Conservation (phyloP, 345 rosid genomes). For the Syzygium jambos region DNA sequence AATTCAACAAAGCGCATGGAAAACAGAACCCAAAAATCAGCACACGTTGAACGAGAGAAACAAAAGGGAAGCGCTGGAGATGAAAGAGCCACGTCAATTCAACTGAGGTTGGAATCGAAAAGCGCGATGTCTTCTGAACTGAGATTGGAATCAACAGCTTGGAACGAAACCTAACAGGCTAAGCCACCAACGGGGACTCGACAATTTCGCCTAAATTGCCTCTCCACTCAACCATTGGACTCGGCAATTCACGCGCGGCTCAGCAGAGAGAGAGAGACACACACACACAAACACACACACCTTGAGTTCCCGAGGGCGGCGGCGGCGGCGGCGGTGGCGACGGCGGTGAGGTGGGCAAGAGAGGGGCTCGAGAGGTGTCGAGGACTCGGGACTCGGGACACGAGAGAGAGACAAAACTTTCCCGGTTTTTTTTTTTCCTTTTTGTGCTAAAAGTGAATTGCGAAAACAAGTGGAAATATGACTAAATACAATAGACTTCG, state of each 20-base stretch:
- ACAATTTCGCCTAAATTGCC: neutral
- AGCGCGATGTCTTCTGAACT: neutral
- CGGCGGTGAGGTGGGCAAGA: neutral
- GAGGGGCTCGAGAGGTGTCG: neutral
- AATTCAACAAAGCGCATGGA: neutral
- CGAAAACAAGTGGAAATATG: neutral
- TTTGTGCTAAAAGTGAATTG: neutral
- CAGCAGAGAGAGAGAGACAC: neutral
- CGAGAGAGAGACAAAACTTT: neutral
- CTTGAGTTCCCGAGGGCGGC: neutral
- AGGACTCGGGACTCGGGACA: neutral
- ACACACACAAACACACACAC: too few species aligned
- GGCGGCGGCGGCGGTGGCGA: neutral
- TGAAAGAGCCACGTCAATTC: neutral
- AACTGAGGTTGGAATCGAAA: neutral
- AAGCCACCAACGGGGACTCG: neutral
- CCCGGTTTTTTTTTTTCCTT: neutral
- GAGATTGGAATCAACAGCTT: neutral
- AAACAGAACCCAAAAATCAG: neutral
- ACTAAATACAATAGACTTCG: neutral
- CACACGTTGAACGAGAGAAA: neutral
- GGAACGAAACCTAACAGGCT: neutral
- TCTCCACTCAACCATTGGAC: neutral
- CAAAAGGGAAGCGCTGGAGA: neutral
- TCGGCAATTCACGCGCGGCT: neutral